phyloP scores from a whole-genome alignment of 352 stramenopile species.

The Achlya hypogyna region DNA sequence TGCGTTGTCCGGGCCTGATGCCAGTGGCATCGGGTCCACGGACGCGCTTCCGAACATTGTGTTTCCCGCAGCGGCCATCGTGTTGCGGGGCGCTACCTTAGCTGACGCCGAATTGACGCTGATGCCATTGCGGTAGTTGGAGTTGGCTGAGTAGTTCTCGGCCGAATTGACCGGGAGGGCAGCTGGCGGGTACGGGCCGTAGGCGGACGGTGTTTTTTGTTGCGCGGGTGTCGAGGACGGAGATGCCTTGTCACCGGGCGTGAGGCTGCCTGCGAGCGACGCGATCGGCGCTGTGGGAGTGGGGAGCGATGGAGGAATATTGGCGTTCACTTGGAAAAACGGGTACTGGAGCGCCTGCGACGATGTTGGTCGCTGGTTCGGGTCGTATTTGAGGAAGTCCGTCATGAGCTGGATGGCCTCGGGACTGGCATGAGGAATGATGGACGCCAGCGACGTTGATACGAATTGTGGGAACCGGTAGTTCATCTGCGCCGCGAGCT shows the following conservation, averaged over 20 bases:
- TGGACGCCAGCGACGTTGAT: slow-evolving; percentile 70
- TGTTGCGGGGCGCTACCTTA: slow-evolving; percentile 35
- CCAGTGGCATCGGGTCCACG: background rate
- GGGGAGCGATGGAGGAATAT: slow-evolving; percentile 61
- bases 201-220: slow-evolving; percentile 7
- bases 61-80: slow-evolving; percentile 57
- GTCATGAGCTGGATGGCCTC: slow-evolving; percentile 90
- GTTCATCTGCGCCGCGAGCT: slow-evolving; percentile 92
- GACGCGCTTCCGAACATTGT: slow-evolving; percentile 41
- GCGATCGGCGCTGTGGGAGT: slow-evolving; percentile 38
- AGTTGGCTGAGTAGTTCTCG: slow-evolving; percentile 1
- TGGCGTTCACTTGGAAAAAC: slow-evolving; percentile 89
- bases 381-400: slow-evolving; percentile 90
- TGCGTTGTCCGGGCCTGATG: slow-evolving; percentile 34
- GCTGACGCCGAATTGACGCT: background rate
- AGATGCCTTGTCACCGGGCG: slow-evolving; percentile 10
- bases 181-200: slow-evolving; percentile 9
- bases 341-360: slow-evolving; percentile 91
- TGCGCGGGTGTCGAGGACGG: background rate
- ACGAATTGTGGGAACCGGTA: slow-evolving; percentile 94
- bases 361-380: slow-evolving; percentile 87
- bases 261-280: slow-evolving; percentile 8
- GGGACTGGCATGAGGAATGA: slow-evolving; percentile 86
- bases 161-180: background rate
- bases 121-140: background rate